phyloP scores from a whole-genome alignment of 495 filamentous ascomycete genomes.

The Ascodesmis nigricans region DNA sequence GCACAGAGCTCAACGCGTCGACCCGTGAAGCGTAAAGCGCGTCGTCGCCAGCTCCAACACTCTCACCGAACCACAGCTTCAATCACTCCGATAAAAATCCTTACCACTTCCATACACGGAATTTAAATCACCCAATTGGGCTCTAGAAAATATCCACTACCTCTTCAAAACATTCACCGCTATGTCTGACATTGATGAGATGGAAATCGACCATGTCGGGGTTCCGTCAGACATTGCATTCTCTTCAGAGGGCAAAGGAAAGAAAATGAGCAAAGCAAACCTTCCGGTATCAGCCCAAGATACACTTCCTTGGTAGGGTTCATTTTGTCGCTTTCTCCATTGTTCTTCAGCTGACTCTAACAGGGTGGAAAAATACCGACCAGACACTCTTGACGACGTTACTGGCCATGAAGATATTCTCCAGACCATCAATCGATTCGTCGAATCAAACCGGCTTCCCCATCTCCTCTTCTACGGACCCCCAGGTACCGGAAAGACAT shows the following conservation, averaged over 20 bases:
- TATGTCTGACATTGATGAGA: constrained; percentile 87
- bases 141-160: too few relatives aligned
- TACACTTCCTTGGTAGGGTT: constrained; percentile 64
- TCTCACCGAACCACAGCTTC: too few relatives aligned
- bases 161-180: background rate
- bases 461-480: constrained; percentile 97
- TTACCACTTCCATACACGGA: too few relatives aligned
- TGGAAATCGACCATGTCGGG: constrained; percentile 51
- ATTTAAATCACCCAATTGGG: too few relatives aligned
- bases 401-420: constrained; percentile 97
- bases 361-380: constrained; percentile 98
- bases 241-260: constrained; percentile 41
- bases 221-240: constrained; percentile 31
- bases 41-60: too few relatives aligned
- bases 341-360: constrained; percentile 3
- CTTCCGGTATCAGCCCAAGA: constrained; percentile 86
- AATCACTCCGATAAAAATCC: too few relatives aligned
- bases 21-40: too few relatives aligned
- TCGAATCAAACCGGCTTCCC: constrained; percentile 53
- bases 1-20: too few relatives aligned
- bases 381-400: constrained; percentile 69
- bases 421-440: constrained; percentile 88
- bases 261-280: constrained; percentile 82
- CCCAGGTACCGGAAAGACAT: constrained; percentile 96
- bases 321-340: background rate